These are phyloP conservation scores for Fraxinus americana DNA, from an alignment of 257 asterid genomes.

Conservation along the genomic window DNA sequence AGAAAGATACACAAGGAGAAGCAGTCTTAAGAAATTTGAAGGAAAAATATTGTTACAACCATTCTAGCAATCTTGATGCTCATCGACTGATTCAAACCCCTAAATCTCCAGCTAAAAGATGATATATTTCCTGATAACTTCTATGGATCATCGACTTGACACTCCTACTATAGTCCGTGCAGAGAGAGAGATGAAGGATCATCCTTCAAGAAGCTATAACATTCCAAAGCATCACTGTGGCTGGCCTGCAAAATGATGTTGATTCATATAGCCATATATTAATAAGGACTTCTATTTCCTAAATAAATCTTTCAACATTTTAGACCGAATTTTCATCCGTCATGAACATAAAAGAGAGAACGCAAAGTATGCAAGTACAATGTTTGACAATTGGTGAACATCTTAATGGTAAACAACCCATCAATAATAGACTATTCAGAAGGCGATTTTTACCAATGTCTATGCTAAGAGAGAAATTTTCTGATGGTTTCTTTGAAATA, in stretches of 20 bases:
- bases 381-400: background rate
- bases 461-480: background rate
- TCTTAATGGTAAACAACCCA: background rate
- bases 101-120: background rate
- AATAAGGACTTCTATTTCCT: background rate
- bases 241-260: constrained; percentile 34
- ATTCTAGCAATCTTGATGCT: background rate
- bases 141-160: background rate
- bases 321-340: background rate
- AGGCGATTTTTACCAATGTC: background rate
- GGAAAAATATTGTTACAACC: background rate
- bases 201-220: constrained; percentile 15
- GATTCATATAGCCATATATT: background rate
- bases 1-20: no score
- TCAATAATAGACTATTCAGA: background rate
- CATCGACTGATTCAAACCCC: background rate
- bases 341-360: background rate
- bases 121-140: background rate
- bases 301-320: background rate
- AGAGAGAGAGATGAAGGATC: background rate
- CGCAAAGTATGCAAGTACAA: background rate
- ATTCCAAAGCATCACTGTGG: constrained; percentile 24
- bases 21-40: background rate
- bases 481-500: background rate
- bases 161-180: background rate